Evolutionary conservation across 345 rosid species (phyloP).

Genomic region (Cardamine occulta): DNA sequence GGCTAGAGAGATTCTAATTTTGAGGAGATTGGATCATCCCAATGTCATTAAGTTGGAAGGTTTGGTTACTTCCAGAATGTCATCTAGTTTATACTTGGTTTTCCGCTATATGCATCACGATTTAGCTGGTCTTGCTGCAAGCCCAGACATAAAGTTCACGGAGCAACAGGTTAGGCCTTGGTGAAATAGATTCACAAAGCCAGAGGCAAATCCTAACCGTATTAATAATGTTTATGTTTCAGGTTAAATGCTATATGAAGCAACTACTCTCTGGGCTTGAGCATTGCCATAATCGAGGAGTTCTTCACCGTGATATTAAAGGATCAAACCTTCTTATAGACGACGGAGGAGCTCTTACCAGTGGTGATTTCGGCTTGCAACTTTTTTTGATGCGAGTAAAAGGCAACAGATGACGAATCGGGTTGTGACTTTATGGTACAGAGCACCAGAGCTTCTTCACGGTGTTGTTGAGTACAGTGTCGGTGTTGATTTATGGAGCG

Average conservation of each 20-base stretch:
- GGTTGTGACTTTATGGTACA: conserved; percentile 96
- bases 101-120: conserved; percentile 95
- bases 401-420: conserved; percentile 91
- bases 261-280: conserved; percentile 93
- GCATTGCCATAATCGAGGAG: conserved; percentile 88
- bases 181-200: background rate
- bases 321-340: conserved; percentile 97
- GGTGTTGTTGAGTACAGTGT: conserved; percentile 88
- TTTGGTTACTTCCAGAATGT: conserved; percentile 95
- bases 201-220: background rate
- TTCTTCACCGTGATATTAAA: conserved; percentile 96
- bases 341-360: conserved; percentile 76
- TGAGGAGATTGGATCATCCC: conserved; percentile 90
- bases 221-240: conserved; percentile 23
- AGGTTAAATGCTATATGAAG: conserved; percentile 92
- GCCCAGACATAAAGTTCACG: conserved; percentile 80
- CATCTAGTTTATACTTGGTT: conserved; percentile 91
- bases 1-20: conserved; percentile 96
- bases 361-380: conserved; percentile 94
- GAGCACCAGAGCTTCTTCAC: conserved; percentile 96
- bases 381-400: conserved; percentile 75
- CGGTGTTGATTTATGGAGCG: conserved; percentile 95
- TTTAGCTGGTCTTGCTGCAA: conserved; percentile 92
- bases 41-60: conserved; percentile 95
- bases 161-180: conserved; percentile 46